These are phyloP conservation scores for Blastomyces emzantsi DNA, from an alignment of 2,329 filamentous ascomycete genomes.

Conservation along the genomic window DNA sequence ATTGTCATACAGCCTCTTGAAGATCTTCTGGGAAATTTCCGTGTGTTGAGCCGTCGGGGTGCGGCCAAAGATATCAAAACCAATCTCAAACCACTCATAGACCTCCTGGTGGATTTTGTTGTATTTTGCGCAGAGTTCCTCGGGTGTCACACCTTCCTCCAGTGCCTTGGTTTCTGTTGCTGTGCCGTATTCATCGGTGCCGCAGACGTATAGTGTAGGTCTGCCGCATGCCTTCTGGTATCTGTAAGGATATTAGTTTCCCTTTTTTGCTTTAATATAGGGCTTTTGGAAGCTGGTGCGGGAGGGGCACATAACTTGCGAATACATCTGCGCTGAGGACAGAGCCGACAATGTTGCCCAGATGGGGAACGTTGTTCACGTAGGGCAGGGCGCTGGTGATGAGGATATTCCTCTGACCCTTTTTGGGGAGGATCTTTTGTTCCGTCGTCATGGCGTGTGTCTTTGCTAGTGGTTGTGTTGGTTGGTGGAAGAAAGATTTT, in stretches of 20 bases:
- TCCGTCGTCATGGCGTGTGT: conserved; percentile 14
- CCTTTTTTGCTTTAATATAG: background rate
- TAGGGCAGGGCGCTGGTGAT: conserved; percentile 90
- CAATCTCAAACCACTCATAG: conserved; percentile 94
- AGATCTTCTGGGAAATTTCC: conserved; percentile 86
- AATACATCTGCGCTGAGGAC: conserved; percentile 87
- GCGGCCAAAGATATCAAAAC: conserved; percentile 89
- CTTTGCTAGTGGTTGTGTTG: conserved; percentile 7
- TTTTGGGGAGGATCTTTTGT: conserved; percentile 20
- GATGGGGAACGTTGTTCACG: conserved; percentile 68
- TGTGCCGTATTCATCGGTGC: conserved; percentile 90
- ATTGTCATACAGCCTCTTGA: conserved; percentile 77
- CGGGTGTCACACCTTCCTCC: conserved; percentile 72
- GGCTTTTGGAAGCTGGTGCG: background rate
- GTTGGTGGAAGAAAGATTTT: conserved; percentile 12
- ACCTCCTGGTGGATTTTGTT: conserved; percentile 81
- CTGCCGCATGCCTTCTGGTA: conserved; percentile 19
- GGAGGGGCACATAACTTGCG: conserved; percentile 44
- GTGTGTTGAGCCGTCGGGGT: conserved; percentile 86
- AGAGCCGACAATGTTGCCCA: conserved; percentile 81
- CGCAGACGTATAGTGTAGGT: conserved; percentile 38
- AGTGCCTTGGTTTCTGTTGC: conserved; percentile 94
- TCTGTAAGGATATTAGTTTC: conserved; percentile 11
- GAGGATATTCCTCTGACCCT: conserved; percentile 76
- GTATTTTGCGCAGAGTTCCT: conserved; percentile 85